Percentiles rank a stretch among this genome's conserved stretches.
Conservation (phyloP, 768 basidiomycete genomes). For the Jaapia argillacea region DNA sequence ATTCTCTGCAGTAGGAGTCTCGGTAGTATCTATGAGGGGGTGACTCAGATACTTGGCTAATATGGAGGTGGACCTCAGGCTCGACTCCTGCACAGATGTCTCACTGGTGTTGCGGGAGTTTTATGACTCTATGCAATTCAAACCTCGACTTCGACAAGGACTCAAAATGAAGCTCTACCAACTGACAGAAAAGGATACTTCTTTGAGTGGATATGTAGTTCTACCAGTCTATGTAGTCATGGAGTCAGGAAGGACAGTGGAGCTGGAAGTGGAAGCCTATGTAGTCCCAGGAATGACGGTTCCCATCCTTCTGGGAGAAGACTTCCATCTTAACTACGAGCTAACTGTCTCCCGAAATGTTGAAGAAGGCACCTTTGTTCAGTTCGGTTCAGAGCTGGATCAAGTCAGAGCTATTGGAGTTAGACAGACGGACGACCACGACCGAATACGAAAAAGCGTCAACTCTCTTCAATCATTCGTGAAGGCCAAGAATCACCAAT, state of each 20-base stretch:
- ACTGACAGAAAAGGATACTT: not conserved
- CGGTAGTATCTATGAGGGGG: not conserved
- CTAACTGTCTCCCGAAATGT: constrained; percentile 7
- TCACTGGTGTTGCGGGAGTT: not conserved
- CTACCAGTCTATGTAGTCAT: constrained; percentile 6
- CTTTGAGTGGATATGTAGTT: constrained; percentile 10
- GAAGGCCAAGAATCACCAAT: not conserved
- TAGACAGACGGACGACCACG: not conserved
- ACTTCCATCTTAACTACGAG: constrained; percentile 17
- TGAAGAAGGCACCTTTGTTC: constrained; percentile 4
- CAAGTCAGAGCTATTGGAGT: not conserved
- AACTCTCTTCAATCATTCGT: not conserved
- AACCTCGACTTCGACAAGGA: no score
- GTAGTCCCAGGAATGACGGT: constrained; percentile 18
- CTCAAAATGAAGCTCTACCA: no score
- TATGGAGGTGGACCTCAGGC: not conserved
- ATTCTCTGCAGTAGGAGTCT: not conserved
- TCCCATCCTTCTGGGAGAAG: constrained; percentile 20
- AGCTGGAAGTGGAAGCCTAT: constrained; percentile 14
- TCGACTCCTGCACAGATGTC: not conserved
- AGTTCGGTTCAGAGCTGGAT: not conserved
- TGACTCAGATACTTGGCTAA: not conserved
- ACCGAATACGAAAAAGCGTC: not conserved
- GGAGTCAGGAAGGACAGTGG: constrained; percentile 2
- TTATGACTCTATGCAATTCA: not conserved